Evolutionary conservation across 805 yeast genomes (phyloP).

Genomic region (Pichia paraexigua): DNA sequence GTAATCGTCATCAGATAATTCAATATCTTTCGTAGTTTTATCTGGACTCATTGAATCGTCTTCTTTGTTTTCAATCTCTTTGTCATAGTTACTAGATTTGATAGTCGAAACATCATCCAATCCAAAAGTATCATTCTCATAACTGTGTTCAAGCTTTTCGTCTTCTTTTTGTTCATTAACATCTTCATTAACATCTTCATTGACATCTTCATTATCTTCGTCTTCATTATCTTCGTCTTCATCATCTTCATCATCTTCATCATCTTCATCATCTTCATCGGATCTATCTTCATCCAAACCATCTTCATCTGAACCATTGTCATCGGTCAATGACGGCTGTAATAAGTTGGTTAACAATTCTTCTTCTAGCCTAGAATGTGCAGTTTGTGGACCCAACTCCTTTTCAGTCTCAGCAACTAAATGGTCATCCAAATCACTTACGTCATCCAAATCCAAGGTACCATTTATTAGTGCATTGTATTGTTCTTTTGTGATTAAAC

Average conservation of each 20-base stretch:
- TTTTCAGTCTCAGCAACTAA: background rate
- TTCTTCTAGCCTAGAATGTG: slow-evolving; percentile 1
- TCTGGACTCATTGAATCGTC: no score
- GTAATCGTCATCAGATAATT: background rate
- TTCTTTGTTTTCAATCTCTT: background rate
- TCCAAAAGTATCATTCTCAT: no score
- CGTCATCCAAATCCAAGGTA: slow-evolving; percentile 1
- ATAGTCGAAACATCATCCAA: no score
- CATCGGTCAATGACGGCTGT: background rate
- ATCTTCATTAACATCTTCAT: background rate
- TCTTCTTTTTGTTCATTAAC: background rate
- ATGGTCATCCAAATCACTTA: slow-evolving; percentile 11
- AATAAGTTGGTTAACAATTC: background rate
- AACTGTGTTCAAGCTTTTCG: no score
- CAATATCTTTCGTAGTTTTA: no score
- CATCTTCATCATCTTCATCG: slow-evolving; percentile 10
- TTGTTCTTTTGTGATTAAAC: slow-evolving; percentile 24
- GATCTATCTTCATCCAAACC: no score
- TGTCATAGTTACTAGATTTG: no score
- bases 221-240: no score
- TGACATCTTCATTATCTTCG: background rate
- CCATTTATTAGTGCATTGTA: slow-evolving; percentile 13
- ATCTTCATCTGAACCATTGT: background rate
- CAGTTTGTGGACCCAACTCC: background rate
- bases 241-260: background rate